A percentile compares a stretch with the other conserved stretches of the same genome.
These are phyloP conservation scores for Arthrobotrys entomopaga DNA, from an alignment of 2,329 filamentous ascomycete species.

Conservation along the genomic window DNA sequence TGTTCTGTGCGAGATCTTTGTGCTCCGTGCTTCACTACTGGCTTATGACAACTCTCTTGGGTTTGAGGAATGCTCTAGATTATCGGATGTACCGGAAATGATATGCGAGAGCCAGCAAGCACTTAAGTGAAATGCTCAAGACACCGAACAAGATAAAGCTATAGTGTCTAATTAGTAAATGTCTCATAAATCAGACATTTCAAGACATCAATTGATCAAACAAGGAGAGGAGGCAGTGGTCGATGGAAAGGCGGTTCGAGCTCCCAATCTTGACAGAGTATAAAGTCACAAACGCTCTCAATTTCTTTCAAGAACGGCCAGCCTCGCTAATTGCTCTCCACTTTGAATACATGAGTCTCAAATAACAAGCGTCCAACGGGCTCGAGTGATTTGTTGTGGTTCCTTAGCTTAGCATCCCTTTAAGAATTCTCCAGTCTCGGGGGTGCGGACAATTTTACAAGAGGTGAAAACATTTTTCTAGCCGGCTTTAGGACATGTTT, in stretches of 20 bases:
- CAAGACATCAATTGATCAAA: background rate
- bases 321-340: slow-evolving; percentile 3
- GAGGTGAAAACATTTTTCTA: slow-evolving; percentile 23
- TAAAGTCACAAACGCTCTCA: background rate
- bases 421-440: slow-evolving; percentile 5
- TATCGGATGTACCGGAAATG: background rate
- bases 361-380: slow-evolving; percentile 14
- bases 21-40: too few relatives aligned
- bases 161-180: background rate
- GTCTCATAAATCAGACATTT: slow-evolving; percentile 21
- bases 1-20: too few relatives aligned
- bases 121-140: too few relatives aligned
- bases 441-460: background rate
- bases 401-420: slow-evolving; percentile 9
- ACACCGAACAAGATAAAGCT: too few relatives aligned
- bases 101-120: background rate
- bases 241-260: background rate
- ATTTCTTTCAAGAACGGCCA: slow-evolving; percentile 27
- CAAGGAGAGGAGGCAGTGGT: too few relatives aligned
- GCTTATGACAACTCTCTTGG: too few relatives aligned
- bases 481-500: slow-evolving; percentile 13
- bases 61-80: too few relatives aligned
- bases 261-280: background rate
- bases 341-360: slow-evolving; percentile 18
- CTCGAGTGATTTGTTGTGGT: slow-evolving; percentile 16